These are phyloP conservation scores for Phytopythium vexans DNA, from an alignment of 352 stramenopile genomes.

Conservation along the genomic window DNA sequence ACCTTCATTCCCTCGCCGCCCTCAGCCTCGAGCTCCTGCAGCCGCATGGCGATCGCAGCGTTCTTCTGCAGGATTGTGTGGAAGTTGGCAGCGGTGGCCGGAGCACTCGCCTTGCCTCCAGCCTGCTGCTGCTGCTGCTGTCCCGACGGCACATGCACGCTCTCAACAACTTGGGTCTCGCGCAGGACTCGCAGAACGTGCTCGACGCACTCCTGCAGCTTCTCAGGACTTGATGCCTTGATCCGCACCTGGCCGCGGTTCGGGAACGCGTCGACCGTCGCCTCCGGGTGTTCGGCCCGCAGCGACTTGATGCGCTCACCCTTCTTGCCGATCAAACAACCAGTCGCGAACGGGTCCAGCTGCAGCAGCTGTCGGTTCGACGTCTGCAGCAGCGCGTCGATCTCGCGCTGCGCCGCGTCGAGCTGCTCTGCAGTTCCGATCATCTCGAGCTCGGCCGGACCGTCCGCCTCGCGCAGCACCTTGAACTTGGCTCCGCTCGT, in stretches of 20 bases:
- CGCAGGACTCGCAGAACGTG: slow-evolving; percentile 59
- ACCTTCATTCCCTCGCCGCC: slow-evolving; percentile 66
- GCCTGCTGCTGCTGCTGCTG: slow-evolving; percentile 8
- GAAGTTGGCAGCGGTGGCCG: slow-evolving; percentile 33
- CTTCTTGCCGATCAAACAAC: slow-evolving; percentile 79
- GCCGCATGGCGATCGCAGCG: slow-evolving; percentile 44
- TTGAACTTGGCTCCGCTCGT: slow-evolving; percentile 58
- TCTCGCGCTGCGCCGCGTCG: slow-evolving; percentile 30
- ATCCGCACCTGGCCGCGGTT: slow-evolving; percentile 66
- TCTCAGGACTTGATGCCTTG: slow-evolving; percentile 51
- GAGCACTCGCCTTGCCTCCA: slow-evolving; percentile 7
- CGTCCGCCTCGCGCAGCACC: slow-evolving; percentile 31
- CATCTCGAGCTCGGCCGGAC: slow-evolving; percentile 57
- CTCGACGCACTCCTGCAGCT: slow-evolving; percentile 57
- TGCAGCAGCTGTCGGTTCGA: slow-evolving; percentile 73
- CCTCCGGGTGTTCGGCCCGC: slow-evolving; percentile 55
- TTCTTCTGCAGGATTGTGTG: slow-evolving; percentile 55
- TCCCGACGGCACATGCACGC: slow-evolving; percentile 30
- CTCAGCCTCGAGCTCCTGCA: slow-evolving; percentile 73
- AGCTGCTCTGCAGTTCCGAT: slow-evolving; percentile 71
- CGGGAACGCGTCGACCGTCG: slow-evolving; percentile 69
- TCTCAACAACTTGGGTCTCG: slow-evolving; percentile 65
- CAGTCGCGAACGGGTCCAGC: slow-evolving; percentile 65
- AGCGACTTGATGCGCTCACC: slow-evolving; percentile 76
- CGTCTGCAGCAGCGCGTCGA: slow-evolving; percentile 73